Evolutionary conservation across 176 grass and related monocot species (phyloP), one percentile per base, ranked within the genome.

Genomic region (Lolium perenne): DNA sequence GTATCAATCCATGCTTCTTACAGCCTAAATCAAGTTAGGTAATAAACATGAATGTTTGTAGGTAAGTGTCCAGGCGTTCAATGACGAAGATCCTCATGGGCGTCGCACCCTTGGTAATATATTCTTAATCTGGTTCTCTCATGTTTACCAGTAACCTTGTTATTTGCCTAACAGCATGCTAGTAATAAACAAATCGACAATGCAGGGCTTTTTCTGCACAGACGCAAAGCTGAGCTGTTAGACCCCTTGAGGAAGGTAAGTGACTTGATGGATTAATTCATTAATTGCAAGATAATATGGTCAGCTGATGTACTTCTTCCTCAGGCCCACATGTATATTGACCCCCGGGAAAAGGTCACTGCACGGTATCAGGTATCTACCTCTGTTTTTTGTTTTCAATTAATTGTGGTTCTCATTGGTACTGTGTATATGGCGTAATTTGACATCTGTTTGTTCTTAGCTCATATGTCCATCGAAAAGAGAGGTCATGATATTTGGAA

Each of bases 11-110:
- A n/a, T 59, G 25, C 58, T 74, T 87, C 25, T 79, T 66, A 83
- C 73, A 26, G 38, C 23, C 57, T 77, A 43, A 54, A 57, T 73
- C 25, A 35, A 56, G 66, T 74, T 83, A 35, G 32, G 58, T 82
- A 88, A 64, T 26, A 32, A 49, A 68, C 53, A 80, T 47, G 38
- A 6, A 20, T 38, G 49, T 76, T 83, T 84, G 58, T 83, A 98
- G 97, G 97, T 98, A 77, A 98, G 94, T 88, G 97, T 96, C 46
- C 97, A 98, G 81, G 97, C 97, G 40, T 96, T 98, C 92, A 98
- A 92, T 60, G 97, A 98, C n/a, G 97, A 98, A 82, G 97, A 98
- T 86, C 97, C 97, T 58, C 97, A 98, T 82, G 94, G 97, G 21
- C 90, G 92, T 25, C 94, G 97, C 43, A 98, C 97, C 35, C 92